Evolutionary conservation across 306 rosid genomes (phyloP).

Genomic region (Malus fusca): DNA sequence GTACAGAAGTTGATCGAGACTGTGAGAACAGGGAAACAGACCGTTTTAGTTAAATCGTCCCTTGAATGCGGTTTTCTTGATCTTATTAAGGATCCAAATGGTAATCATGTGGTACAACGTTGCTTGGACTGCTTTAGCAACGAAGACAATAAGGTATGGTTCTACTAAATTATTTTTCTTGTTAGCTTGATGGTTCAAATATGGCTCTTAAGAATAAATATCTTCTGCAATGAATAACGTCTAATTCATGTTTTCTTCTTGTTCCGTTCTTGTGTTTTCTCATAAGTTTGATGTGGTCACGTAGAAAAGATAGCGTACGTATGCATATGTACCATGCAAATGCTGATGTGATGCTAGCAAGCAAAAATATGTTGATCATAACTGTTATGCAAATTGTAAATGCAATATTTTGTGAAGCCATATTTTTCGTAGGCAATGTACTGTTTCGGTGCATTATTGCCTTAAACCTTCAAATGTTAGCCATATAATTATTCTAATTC

Average conservation of each 20-base stretch:
- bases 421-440: too few relatives aligned
- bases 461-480: too few relatives aligned
- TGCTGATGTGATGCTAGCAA: too few relatives aligned
- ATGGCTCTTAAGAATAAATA: not conserved
- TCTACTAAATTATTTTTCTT: not conserved
- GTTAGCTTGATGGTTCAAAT: not conserved
- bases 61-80: conserved; percentile 58
- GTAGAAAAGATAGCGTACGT: not conserved
- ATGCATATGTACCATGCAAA: not conserved
- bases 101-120: conserved; percentile 58
- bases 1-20: conserved; percentile 80
- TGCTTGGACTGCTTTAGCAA: conserved; percentile 51
- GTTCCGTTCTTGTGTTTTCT: not conserved
- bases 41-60: conserved; percentile 36
- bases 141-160: conserved; percentile 53
- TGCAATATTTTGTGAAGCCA: not conserved
- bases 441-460: too few relatives aligned
- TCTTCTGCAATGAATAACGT: not conserved
- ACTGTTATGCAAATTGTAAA: not conserved
- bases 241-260: not conserved
- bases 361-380: not conserved
- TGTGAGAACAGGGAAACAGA: conserved; percentile 16
- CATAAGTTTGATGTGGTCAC: not conserved
- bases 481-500: too few relatives aligned
- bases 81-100: conserved; percentile 57